Conservation (phyloP, 1,139 yeast species). For the Candida sanyaensis region DNA sequence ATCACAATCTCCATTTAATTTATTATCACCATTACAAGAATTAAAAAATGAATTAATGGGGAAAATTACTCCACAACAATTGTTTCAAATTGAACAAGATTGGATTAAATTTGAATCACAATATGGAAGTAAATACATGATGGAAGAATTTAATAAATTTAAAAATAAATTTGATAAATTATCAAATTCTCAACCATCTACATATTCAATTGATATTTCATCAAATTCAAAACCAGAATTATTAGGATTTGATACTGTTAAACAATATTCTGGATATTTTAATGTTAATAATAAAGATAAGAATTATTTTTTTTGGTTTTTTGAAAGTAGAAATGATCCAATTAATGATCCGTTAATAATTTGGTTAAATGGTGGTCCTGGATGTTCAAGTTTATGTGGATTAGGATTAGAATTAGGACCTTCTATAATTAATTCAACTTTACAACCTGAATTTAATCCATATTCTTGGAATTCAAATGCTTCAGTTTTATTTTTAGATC, state of each 20-base stretch:
- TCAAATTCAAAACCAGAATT: slow-evolving; percentile 36
- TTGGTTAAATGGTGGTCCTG: slow-evolving; percentile 70
- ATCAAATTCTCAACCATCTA: background rate
- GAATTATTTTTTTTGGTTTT: slow-evolving; percentile 50
- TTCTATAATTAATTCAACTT: slow-evolving; percentile 24
- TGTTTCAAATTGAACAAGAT: slow-evolving; percentile 1
- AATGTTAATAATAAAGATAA: slow-evolving; percentile 71
- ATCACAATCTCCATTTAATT: slow-evolving; percentile 2
- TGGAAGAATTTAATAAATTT: background rate
- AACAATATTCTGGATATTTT: slow-evolving; percentile 79
- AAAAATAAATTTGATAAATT: background rate
- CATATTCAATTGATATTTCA: slow-evolving; percentile 1
- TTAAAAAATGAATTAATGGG: slow-evolving; percentile 4
- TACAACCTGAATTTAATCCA: slow-evolving; percentile 31
- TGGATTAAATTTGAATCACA: background rate
- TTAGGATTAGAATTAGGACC: slow-evolving; percentile 38
- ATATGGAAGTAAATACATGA: background rate
- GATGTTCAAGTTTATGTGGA: slow-evolving; percentile 58
- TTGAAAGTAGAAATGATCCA: slow-evolving; percentile 39
- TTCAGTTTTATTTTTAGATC: slow-evolving; percentile 36
- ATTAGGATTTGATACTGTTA: slow-evolving; percentile 69
- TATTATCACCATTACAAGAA: slow-evolving; percentile 4
- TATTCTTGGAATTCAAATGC: slow-evolving; percentile 38
- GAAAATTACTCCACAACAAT: background rate
- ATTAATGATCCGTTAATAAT: slow-evolving; percentile 32